Conservation (phyloP, 2,329 filamentous ascomycete genomes). For the Fusarium mangiferae region DNA sequence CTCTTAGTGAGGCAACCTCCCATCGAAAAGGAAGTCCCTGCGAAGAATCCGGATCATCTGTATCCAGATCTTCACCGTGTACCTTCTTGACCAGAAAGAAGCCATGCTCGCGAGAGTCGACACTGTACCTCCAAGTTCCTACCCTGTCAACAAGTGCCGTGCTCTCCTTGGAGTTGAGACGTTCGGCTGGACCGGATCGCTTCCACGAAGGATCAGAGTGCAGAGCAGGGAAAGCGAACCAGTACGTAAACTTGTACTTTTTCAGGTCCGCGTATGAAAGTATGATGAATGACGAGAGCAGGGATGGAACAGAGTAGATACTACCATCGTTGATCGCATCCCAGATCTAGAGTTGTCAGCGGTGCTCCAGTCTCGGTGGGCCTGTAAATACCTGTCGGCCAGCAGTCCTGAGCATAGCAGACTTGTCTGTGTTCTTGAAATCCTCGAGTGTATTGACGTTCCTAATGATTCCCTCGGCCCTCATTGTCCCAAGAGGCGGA, state of each 20-base stretch:
- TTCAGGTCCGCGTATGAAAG: conserved; percentile 96
- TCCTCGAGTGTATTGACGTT: conserved; percentile 97
- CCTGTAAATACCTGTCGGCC: conserved; percentile 73
- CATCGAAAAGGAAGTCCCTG: conserved; percentile 74
- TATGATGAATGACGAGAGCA: conserved; percentile 88
- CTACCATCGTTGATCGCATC: conserved; percentile 96
- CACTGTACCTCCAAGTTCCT: conserved; percentile 86
- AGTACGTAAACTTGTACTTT: conserved; percentile 97
- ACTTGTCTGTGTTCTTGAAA: conserved; percentile 85
- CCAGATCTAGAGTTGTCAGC: conserved; percentile 77
- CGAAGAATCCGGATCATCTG: conserved; percentile 59
- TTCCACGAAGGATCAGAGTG: conserved; percentile 90
- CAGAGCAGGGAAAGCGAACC: conserved; percentile 94
- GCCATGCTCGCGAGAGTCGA: conserved; percentile 86
- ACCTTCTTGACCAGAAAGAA: conserved; percentile 94
- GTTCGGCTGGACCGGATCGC: conserved; percentile 63
- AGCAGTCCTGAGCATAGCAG: conserved; percentile 79
- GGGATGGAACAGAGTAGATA: conserved; percentile 93
- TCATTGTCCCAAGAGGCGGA: conserved; percentile 75
- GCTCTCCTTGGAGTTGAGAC: conserved; percentile 75
- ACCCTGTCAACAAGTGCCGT: conserved; percentile 82
- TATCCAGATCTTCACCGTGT: conserved; percentile 55
- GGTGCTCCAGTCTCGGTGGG: neutral
- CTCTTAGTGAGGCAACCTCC: conserved; percentile 79
- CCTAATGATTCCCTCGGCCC: conserved; percentile 92